phyloP scores from a whole-genome alignment of 164 flowering plant genomes.

The Amborella trichopoda region DNA sequence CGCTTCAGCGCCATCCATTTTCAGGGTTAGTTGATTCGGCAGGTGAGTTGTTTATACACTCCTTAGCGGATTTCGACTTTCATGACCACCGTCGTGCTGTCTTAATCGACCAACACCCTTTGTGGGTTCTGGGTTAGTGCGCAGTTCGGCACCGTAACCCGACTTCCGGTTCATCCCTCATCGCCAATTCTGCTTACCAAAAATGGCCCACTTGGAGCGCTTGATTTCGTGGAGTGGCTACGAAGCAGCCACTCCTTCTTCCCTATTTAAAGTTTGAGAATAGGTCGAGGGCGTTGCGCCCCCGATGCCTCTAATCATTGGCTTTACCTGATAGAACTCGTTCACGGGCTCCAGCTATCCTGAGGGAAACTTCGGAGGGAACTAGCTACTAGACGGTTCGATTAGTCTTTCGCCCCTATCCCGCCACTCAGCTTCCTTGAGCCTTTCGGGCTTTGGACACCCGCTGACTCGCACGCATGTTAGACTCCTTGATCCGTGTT shows the following conservation, averaged over 20 bases:
- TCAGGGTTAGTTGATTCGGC: slow-evolving; percentile 64
- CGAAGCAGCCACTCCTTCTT: background rate
- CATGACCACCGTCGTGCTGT: slow-evolving; percentile 6
- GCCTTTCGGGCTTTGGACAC: no score
- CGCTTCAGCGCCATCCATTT: slow-evolving; percentile 63
- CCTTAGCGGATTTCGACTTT: no score
- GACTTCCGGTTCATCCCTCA: slow-evolving; percentile 7
- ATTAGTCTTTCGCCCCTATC: no score
- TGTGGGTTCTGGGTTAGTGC: slow-evolving; percentile 6
- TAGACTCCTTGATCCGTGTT: background rate
- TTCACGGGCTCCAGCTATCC: no score
- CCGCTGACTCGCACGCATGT: no score
- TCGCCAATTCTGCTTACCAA: slow-evolving; percentile 7
- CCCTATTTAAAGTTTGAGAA: slow-evolving; percentile 4
- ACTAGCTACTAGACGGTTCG: no score
- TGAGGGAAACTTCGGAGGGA: no score
- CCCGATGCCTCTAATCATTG: slow-evolving; percentile 10
- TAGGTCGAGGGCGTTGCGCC: slow-evolving; percentile 6
- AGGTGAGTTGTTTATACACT: slow-evolving; percentile 61
- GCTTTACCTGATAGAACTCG: slow-evolving; percentile 14
- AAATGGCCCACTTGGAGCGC: slow-evolving; percentile 9
- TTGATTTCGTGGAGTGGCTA: slow-evolving; percentile 2
- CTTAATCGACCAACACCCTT: slow-evolving; percentile 9
- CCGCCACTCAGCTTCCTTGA: no score
- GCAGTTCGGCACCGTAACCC: slow-evolving; percentile 4